Conservation (phyloP, 169 alveolate species). For the Pseudocohnilembus persalinus region DNA sequence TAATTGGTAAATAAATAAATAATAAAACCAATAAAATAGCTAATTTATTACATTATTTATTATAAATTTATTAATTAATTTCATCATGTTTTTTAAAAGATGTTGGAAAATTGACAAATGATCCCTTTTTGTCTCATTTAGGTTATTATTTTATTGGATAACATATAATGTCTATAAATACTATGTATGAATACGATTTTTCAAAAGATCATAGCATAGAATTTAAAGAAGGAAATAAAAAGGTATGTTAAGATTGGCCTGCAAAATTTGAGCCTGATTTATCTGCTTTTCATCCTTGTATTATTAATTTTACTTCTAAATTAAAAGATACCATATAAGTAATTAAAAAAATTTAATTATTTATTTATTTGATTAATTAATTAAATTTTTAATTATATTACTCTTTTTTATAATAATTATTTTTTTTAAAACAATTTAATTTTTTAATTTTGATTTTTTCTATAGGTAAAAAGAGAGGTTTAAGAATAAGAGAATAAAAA, state of each 20-base stretch:
- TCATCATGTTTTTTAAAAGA: neutral
- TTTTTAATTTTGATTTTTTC: too few relatives aligned
- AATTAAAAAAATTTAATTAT: too few relatives aligned
- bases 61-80: too few relatives aligned
- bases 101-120: constrained; percentile 11
- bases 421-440: too few relatives aligned
- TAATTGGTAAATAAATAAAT: neutral
- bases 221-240: constrained; percentile 14
- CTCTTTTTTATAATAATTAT: too few relatives aligned
- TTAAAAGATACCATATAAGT: neutral
- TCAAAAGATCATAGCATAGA: neutral
- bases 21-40: too few relatives aligned
- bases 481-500: neutral
- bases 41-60: too few relatives aligned
- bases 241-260: constrained; percentile 9
- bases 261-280: constrained; percentile 21
- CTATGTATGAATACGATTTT: constrained; percentile 4
- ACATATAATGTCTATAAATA: constrained; percentile 10
- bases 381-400: too few relatives aligned
- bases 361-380: too few relatives aligned
- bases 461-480: constrained; percentile 12
- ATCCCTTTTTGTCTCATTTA: constrained; percentile 9
- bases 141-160: constrained; percentile 4
- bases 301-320: neutral
- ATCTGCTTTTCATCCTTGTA: constrained; percentile 11